Percentiles rank a stretch among this genome's conserved stretches.
Conservation (phyloP, 805 yeast genomes). For the Kuraishia piskuri region DNA sequence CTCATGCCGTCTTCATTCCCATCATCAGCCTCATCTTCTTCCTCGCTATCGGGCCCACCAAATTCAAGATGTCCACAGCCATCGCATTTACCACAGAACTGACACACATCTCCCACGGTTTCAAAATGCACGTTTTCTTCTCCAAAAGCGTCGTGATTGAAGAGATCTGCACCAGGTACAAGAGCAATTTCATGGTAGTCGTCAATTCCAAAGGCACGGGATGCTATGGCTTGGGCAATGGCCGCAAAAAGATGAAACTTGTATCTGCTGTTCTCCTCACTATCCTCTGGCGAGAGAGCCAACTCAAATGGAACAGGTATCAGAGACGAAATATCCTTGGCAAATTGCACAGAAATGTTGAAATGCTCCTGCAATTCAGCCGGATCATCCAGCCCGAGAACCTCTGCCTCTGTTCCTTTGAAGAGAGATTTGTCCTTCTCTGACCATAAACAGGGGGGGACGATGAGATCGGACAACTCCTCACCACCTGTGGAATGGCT, state of each 20-base stretch:
- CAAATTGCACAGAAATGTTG: slow-evolving; percentile 32
- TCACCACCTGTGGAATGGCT: slow-evolving; percentile 17
- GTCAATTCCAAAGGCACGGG: slow-evolving; percentile 80
- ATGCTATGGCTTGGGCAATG: slow-evolving; percentile 51
- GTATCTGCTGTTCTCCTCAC: slow-evolving; percentile 12
- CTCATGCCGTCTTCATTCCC: slow-evolving; percentile 15
- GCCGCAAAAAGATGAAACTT: slow-evolving; percentile 44
- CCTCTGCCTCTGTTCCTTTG: slow-evolving; percentile 52
- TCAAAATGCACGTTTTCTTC: slow-evolving; percentile 64
- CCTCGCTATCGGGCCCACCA: slow-evolving; percentile 21
- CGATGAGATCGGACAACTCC: slow-evolving; percentile 12
- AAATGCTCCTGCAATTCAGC: slow-evolving; percentile 32
- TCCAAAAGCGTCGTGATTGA: slow-evolving; percentile 56
- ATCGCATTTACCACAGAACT: slow-evolving; percentile 21
- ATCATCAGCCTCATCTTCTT: slow-evolving; percentile 19
- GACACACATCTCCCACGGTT: slow-evolving; percentile 29
- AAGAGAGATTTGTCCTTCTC: slow-evolving; percentile 37
- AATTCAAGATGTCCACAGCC: slow-evolving; percentile 22
- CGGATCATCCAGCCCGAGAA: slow-evolving; percentile 49
- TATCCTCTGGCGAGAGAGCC: slow-evolving; percentile 13
- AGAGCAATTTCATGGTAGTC: slow-evolving; percentile 62
- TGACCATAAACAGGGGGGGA: slow-evolving; percentile 66
- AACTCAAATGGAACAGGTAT: slow-evolving; percentile 31
- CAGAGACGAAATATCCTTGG: slow-evolving; percentile 18
- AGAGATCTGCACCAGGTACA: slow-evolving; percentile 88